Conservation (phyloP, 2,329 filamentous ascomycete genomes). For the Apiospora malaysiana region DNA sequence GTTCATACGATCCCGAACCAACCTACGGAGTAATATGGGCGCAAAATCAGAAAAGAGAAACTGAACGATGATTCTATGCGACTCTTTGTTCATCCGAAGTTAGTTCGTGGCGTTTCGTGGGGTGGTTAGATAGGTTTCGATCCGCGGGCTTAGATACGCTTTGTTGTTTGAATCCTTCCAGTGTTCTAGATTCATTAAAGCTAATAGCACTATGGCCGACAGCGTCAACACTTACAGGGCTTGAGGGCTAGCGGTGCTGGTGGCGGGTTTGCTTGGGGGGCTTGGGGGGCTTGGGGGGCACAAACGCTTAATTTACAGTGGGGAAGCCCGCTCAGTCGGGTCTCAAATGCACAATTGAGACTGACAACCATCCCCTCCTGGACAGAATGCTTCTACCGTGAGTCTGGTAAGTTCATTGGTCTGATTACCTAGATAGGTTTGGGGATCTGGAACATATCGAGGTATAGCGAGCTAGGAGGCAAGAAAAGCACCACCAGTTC, state of each 20-base stretch:
- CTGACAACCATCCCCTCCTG: no score
- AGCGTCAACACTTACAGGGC: no score
- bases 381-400: no score
- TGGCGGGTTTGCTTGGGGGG: neutral
- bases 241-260: neutral
- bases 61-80: neutral
- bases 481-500: neutral
- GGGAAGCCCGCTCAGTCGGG: conserved; percentile 5
- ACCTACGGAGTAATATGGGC: neutral
- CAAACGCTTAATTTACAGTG: neutral
- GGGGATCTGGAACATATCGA: neutral
- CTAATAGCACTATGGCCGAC: no score
- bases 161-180: neutral
- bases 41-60: neutral
- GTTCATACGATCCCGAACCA: neutral
- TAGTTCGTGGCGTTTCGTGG: neutral
- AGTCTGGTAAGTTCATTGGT: no score
- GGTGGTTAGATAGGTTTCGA: neutral
- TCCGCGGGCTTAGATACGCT: neutral
- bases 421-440: neutral
- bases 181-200: neutral
- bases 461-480: neutral
- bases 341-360: neutral
- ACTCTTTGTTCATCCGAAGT: neutral
- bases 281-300: no score